These are phyloP conservation scores for Penicillium canariense DNA, from an alignment of 495 filamentous ascomycete species.

Conservation along the genomic window DNA sequence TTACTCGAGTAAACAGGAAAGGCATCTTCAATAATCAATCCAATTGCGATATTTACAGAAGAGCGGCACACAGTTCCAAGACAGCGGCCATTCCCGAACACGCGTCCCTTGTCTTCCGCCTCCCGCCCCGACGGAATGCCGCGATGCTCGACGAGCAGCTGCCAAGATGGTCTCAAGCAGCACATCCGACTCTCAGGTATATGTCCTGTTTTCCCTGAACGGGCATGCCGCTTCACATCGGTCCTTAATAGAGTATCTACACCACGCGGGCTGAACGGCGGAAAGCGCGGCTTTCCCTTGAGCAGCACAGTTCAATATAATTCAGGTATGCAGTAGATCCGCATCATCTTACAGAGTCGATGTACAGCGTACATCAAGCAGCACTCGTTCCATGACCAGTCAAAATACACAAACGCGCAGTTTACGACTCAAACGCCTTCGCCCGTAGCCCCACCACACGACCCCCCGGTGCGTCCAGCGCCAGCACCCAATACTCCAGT, in stretches of 20 bases:
- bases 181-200: not conserved
- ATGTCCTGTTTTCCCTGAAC: not conserved
- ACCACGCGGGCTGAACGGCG: not conserved
- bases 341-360: not conserved
- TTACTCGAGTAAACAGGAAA: no score
- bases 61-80: not conserved
- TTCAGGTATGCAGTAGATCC: constrained; percentile 3
- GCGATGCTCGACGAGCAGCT: constrained; percentile 5
- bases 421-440: constrained; percentile 67
- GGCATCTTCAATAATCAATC: no score
- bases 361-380: not conserved
- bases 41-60: not conserved
- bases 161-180: constrained; percentile 9
- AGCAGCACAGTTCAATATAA: not conserved
- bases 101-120: constrained; percentile 23
- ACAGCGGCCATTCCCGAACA: constrained; percentile 27
- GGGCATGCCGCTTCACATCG: not conserved
- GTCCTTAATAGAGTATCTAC: not conserved
- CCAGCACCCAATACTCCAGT: constrained; percentile 76
- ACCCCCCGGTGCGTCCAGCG: constrained; percentile 49
- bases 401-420: not conserved
- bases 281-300: constrained; percentile 6
- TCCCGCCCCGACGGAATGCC: constrained; percentile 15
- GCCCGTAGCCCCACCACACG: constrained; percentile 74
- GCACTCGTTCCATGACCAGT: not conserved